phyloP scores from a whole-genome alignment of 805 yeast genomes.

The Candida suzukii region DNA sequence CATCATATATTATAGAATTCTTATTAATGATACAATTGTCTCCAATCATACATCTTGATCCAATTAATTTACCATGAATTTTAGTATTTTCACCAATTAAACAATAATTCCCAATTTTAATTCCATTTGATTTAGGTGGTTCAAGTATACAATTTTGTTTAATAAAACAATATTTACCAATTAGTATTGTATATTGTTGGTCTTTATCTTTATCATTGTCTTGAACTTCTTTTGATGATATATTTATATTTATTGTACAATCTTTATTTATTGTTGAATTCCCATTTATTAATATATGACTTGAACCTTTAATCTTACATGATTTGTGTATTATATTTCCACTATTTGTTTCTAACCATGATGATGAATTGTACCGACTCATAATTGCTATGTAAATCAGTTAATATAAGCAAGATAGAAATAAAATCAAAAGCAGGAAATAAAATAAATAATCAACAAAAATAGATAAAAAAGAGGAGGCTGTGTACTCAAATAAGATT shows the following conservation, averaged over 20 bases:
- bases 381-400: too few species aligned
- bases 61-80: slow-evolving; percentile 33
- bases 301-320: slow-evolving; percentile 36
- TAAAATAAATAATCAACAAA: too few species aligned
- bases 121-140: too few species aligned
- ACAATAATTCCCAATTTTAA: slow-evolving; percentile 41
- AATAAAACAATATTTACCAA: slow-evolving; percentile 42
- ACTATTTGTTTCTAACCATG: slow-evolving; percentile 42
- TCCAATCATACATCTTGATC: slow-evolving; percentile 44
- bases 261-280: slow-evolving; percentile 34
- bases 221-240: slow-evolving; percentile 12
- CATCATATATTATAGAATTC: slow-evolving; percentile 39
- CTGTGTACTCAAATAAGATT: too few species aligned
- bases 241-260: too few species aligned
- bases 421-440: too few species aligned
- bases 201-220: slow-evolving; percentile 11
- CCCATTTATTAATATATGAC: slow-evolving; percentile 38
- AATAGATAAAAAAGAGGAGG: too few species aligned
- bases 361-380: neutral
- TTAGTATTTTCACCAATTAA: slow-evolving; percentile 29
- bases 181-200: slow-evolving; percentile 28
- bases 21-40: slow-evolving; percentile 29
- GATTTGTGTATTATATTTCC: slow-evolving; percentile 42
- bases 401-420: too few species aligned
- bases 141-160: slow-evolving; percentile 21